Base-by-base conservation (phyloP, 140 eudicot genomes). In the Cichorium intybus region DNA sequence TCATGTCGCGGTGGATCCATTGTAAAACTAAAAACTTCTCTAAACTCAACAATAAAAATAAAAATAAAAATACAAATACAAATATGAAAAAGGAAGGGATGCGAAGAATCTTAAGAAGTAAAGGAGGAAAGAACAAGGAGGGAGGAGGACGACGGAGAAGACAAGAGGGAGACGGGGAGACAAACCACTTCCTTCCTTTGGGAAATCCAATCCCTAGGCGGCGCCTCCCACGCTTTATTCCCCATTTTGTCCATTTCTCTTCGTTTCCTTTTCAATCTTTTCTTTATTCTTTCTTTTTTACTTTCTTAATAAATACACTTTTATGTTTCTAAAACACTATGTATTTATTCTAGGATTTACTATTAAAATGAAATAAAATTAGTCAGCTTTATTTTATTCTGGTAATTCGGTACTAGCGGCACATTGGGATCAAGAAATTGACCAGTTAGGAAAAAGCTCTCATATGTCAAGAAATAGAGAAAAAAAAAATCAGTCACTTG, bases 201-300 rank as follows among this genome's bases (percentile, higher is more conserved):
- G 74, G 74, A 79, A 80, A 83, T 83, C 82, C 89, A 83, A 83
- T 20, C 64, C 39, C 23, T 31, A 72, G 81, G 84, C 85, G 84
- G 82, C 75, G 77, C 62, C 69, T 56, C 74, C 82, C 74, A 76
- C 34, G 69, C 65, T 39, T 17, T 64, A 74, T 79, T 73, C 80
- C 16, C 45, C 17, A 4, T 62, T 74, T 82, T 67, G 81, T 78
- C 76, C 43, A 14, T 29, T 50, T 43, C 53, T 60, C 60, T 24
- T 10, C 5, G 5, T 35, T 47, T 45, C 33, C 12, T 31, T 37
- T 52, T 43, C 20, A 10, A 39, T 21, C 14, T 6, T 26, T 1
- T 48, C 20, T 48, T 48, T 48, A 7, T 18, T 18, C 12, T 48
- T 48, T 6, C 52, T 46, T 46, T 41, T 41, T 48, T 6, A 21